Percentiles rank a stretch among this genome's conserved stretches.
Evolutionary conservation across 768 basidiomycete genomes (phyloP).

Genomic region (Leccinum incarnatum): DNA sequence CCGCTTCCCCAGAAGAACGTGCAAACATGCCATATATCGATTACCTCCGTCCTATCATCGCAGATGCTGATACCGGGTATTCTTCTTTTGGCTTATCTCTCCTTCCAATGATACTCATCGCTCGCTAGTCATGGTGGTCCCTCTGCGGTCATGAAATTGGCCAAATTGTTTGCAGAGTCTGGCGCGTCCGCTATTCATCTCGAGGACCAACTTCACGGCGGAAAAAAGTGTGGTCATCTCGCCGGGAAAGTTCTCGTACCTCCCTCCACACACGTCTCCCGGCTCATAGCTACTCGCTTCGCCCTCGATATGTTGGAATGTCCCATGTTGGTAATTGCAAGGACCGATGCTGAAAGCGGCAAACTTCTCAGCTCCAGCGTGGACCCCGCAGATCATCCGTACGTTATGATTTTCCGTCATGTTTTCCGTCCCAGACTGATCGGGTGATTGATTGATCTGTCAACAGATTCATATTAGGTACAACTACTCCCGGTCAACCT

Average conservation of each 20-base stretch:
- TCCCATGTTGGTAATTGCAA: slow-evolving; percentile 85
- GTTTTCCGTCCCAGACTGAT: slow-evolving; percentile 4
- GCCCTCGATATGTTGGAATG: slow-evolving; percentile 89
- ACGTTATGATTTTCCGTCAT: slow-evolving; percentile 29
- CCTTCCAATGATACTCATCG: slow-evolving; percentile 6
- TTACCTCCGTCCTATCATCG: slow-evolving; percentile 89
- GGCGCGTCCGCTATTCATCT: slow-evolving; percentile 89
- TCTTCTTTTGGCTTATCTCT: slow-evolving; percentile 14
- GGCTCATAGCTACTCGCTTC: slow-evolving; percentile 82
- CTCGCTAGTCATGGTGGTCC: slow-evolving; percentile 76
- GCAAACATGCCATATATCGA: slow-evolving; percentile 76
- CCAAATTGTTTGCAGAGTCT: slow-evolving; percentile 92
- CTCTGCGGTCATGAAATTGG: slow-evolving; percentile 93
- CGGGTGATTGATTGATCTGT: slow-evolving; percentile 6
- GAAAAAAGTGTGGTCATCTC: slow-evolving; percentile 93
- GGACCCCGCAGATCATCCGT: slow-evolving; percentile 72
- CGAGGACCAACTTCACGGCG: slow-evolving; percentile 93
- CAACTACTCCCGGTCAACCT: slow-evolving; percentile 44
- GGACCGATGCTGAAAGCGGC: slow-evolving; percentile 88
- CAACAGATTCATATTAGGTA: slow-evolving; percentile 63
- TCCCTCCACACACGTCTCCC: slow-evolving; percentile 79
- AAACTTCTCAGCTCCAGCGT: slow-evolving; percentile 82
- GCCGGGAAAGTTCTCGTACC: slow-evolving; percentile 94
- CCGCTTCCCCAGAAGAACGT: slow-evolving; percentile 58
- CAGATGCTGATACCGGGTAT: slow-evolving; percentile 93